These are phyloP conservation scores for Tephrocybe sp. DNA, from an alignment of 768 basidiomycete species.

Conservation along the genomic window DNA sequence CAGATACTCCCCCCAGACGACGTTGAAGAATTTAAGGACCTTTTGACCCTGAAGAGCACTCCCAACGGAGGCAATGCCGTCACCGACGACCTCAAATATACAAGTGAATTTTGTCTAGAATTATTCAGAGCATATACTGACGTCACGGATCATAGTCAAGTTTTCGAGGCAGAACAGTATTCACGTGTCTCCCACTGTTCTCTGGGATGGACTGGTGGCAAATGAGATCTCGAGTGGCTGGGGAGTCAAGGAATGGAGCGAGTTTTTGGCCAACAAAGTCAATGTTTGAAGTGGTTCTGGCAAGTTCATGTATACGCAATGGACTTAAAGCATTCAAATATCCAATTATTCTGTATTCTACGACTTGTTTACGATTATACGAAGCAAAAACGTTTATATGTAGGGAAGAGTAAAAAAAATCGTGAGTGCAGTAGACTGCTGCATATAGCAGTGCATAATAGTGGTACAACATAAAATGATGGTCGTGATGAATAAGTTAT, in stretches of 20 bases:
- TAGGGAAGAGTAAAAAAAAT: conserved; percentile 3
- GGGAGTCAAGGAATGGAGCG: conserved; percentile 77
- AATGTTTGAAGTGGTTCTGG: conserved; percentile 26
- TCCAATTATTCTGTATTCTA: background rate
- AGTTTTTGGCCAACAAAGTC: conserved; percentile 66
- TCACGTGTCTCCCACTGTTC: conserved; percentile 83
- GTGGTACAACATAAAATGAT: conserved; percentile 6
- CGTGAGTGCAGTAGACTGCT: conserved; percentile 4
- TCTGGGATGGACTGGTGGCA: conserved; percentile 75
- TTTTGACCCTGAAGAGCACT: conserved; percentile 55
- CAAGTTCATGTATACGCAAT: too few species aligned
- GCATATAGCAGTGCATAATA: background rate
- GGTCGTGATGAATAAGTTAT: conserved; percentile 5
- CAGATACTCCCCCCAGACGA: conserved; percentile 49
- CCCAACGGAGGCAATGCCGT: conserved; percentile 82
- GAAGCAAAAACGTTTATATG: background rate
- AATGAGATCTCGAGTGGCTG: conserved; percentile 78
- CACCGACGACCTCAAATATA: conserved; percentile 86
- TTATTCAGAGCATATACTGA: too few species aligned
- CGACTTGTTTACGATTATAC: background rate
- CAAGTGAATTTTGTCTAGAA: conserved; percentile 40
- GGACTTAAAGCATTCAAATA: too few species aligned
- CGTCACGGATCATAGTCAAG: too few species aligned
- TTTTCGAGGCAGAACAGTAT: conserved; percentile 87
- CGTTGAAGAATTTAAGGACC: conserved; percentile 54